Percentiles rank a stretch among this genome's conserved stretches.
Evolutionary conservation across 257 asterid genomes (phyloP).

Genomic region (Nemophila menziesii): DNA sequence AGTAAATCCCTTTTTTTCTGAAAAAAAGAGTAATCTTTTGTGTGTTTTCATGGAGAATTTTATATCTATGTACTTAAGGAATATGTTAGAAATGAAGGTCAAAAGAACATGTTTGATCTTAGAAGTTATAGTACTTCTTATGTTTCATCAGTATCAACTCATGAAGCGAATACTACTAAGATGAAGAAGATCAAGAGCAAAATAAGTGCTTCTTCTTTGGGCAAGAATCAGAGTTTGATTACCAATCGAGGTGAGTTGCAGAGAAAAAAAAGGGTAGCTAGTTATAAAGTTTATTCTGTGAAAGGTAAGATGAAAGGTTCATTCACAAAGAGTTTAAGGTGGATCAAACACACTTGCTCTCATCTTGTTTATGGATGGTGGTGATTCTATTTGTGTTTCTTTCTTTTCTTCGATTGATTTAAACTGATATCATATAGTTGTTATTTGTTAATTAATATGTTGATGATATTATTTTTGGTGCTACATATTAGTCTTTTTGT

Average conservation of each 20-base stretch:
- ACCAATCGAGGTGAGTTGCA: slow-evolving; percentile 58
- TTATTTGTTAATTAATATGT: too few relatives aligned
- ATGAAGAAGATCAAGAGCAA: slow-evolving; percentile 47
- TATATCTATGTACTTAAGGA: slow-evolving; percentile 32
- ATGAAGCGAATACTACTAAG: slow-evolving; percentile 17
- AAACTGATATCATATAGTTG: too few relatives aligned
- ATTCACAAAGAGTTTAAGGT: slow-evolving; percentile 53
- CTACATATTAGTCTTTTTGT: too few relatives aligned
- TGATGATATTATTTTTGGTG: too few relatives aligned
- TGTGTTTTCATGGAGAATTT: slow-evolving; percentile 22
- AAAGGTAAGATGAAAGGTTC: slow-evolving; percentile 73
- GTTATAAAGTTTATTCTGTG: slow-evolving; percentile 48
- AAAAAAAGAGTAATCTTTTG: too few relatives aligned
- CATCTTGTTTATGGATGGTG: slow-evolving; percentile 51
- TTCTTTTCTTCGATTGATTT: too few relatives aligned
- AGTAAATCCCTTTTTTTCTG: too few relatives aligned
- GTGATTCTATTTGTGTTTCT: too few relatives aligned
- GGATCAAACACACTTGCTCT: slow-evolving; percentile 60
- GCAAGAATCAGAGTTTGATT: slow-evolving; percentile 42
- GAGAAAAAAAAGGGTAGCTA: slow-evolving; percentile 67
- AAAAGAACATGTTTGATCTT: slow-evolving; percentile 28
- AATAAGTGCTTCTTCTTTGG: slow-evolving; percentile 12
- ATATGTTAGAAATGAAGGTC: too few relatives aligned
- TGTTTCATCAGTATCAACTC: slow-evolving; percentile 10
- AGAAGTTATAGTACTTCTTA: slow-evolving; percentile 65